Evolutionary conservation across 1,139 yeast species (phyloP).

Genomic region (Nakaseomyces sp.): DNA sequence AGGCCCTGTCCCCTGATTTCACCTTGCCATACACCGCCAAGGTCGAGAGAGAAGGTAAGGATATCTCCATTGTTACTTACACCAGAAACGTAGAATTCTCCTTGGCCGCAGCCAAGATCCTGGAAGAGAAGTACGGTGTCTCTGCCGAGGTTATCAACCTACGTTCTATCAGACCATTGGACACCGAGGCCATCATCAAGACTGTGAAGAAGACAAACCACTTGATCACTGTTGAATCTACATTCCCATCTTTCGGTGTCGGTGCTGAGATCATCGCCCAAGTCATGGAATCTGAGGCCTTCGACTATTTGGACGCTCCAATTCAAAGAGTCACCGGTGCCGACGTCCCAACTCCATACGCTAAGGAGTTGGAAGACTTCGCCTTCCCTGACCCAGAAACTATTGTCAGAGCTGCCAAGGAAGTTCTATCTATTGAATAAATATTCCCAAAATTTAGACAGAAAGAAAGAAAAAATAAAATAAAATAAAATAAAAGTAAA

Average conservation of each 20-base stretch:
- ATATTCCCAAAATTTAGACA: neutral
- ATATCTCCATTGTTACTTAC: conserved; percentile 83
- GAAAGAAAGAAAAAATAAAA: neutral
- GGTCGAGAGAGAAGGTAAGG: conserved; percentile 87
- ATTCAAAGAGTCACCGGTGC: conserved; percentile 98
- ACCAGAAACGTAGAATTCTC: conserved; percentile 83
- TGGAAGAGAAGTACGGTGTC: conserved; percentile 78
- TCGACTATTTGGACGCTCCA: conserved; percentile 97
- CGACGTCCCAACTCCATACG: conserved; percentile 99
- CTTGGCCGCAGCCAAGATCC: conserved; percentile 79
- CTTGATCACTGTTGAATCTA: conserved; percentile 91
- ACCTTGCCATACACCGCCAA: conserved; percentile 91
- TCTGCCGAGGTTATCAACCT: conserved; percentile 90
- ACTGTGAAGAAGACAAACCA: conserved; percentile 97
- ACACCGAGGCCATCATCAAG: conserved; percentile 73
- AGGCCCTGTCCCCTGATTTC: conserved; percentile 79
- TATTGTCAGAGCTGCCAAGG: conserved; percentile 83
- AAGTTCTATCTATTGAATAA: conserved; percentile 64
- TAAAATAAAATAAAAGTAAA: too few relatives aligned
- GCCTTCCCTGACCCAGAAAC: conserved; percentile 97
- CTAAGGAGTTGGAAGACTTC: conserved; percentile 90
- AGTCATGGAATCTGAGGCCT: conserved; percentile 96
- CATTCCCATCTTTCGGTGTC: conserved; percentile 97
- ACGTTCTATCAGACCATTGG: conserved; percentile 96
- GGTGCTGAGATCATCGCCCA: conserved; percentile 98